A percentile compares a stretch with the other conserved stretches of the same genome.
phyloP scores from a whole-genome alignment of 495 filamentous ascomycete species.

The Talaromyces stipitatus region DNA sequence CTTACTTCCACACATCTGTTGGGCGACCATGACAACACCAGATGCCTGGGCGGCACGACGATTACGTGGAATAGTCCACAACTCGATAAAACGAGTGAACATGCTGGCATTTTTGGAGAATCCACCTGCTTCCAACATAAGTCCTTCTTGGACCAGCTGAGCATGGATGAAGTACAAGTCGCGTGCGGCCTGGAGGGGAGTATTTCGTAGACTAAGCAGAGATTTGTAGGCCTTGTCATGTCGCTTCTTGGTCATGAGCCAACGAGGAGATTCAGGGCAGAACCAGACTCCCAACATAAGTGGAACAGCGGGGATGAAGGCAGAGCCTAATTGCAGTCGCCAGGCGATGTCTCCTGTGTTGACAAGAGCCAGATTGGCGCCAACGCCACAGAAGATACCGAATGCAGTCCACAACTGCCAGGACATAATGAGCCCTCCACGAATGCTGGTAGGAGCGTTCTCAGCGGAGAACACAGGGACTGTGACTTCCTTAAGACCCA shows the following conservation, averaged over 20 bases:
- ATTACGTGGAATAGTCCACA: conserved; percentile 51
- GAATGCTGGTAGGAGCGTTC: conserved; percentile 62
- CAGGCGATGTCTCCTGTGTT: conserved; percentile 52
- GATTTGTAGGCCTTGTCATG: conserved; percentile 57
- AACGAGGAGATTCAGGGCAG: conserved; percentile 51
- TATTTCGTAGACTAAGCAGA: conserved; percentile 53
- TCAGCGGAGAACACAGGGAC: conserved; percentile 75
- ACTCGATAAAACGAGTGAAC: conserved; percentile 41
- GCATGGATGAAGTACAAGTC: conserved; percentile 71
- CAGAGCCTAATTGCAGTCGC: conserved; percentile 72
- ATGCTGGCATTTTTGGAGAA: conserved; percentile 22
- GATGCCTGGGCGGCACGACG: conserved; percentile 49
- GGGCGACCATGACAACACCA: conserved; percentile 61
- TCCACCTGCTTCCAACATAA: conserved; percentile 20
- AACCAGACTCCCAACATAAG: conserved; percentile 58
- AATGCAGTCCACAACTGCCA: conserved; percentile 88
- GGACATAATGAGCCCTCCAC: conserved; percentile 75
- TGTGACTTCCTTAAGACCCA: conserved; percentile 50
- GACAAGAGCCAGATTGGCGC: conserved; percentile 61
- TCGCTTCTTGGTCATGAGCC: conserved; percentile 54
- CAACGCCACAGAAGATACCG: conserved; percentile 66
- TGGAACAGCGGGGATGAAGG: conserved; percentile 69
- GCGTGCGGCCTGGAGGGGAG: conserved; percentile 61
- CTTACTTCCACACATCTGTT: conserved; percentile 76
- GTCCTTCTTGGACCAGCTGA: conserved; percentile 35